A percentile compares a stretch with the other conserved stretches of the same genome.
These are phyloP conservation scores for Helicocarpus griseus DNA, from an alignment of 2,329 filamentous ascomycete genomes.

Conservation along the genomic window DNA sequence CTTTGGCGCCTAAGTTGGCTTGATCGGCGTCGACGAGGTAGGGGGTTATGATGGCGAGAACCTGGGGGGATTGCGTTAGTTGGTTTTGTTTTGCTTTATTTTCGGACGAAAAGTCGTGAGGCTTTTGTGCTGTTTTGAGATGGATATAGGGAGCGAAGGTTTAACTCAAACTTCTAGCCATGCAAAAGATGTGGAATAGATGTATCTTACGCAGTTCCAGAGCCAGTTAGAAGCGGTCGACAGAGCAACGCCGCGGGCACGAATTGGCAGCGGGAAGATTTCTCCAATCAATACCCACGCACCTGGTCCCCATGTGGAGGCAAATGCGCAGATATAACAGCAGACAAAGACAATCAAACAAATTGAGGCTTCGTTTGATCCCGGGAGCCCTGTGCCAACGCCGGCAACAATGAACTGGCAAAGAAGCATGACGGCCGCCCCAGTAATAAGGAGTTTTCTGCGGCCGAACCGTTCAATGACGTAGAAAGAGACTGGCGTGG, in stretches of 20 bases:
- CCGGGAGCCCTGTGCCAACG: conserved; percentile 33
- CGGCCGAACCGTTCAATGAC: conserved; percentile 44
- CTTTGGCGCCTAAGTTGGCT: conserved; percentile 34
- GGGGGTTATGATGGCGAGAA: conserved; percentile 39
- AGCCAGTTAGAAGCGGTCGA: conserved; percentile 54
- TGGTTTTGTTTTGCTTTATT: not conserved
- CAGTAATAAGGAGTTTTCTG: conserved; percentile 43
- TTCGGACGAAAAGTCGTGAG: no score
- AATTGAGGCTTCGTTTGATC: conserved; percentile 29
- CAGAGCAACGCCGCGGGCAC: conserved; percentile 54
- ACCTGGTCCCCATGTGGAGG: conserved; percentile 43
- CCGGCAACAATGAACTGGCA: conserved; percentile 46
- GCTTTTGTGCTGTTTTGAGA: no score
- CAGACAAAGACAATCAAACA: conserved; percentile 43
- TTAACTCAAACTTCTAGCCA: no score
- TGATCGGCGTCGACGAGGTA: conserved; percentile 35
- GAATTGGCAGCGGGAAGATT: conserved; percentile 51
- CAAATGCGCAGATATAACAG: conserved; percentile 48
- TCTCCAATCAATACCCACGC: conserved; percentile 49
- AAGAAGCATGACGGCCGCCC: conserved; percentile 43
- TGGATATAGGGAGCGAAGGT: no score
- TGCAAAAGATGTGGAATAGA: no score
- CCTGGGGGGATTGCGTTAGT: conserved; percentile 17
- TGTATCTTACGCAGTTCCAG: conserved; percentile 48
- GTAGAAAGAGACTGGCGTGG: conserved; percentile 45